Evolutionary conservation across 192 early-diverging fungal species (phyloP), one percentile per base, ranked within the genome.

Genomic region (Phycomyces nitens): DNA sequence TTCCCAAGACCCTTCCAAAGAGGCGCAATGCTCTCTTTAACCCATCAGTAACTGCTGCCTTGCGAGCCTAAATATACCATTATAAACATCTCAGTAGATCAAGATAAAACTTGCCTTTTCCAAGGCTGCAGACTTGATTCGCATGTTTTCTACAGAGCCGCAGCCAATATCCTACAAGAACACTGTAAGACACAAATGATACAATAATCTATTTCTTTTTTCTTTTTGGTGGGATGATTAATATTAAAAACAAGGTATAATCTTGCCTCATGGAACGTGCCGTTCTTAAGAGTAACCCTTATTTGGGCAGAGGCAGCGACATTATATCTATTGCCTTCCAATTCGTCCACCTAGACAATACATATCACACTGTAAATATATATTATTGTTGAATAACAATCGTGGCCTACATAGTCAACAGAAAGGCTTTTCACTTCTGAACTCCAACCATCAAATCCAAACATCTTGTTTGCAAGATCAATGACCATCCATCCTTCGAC

Each of bases 391-490:
- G n/a, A n/a, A n/a, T n/a, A n/a, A 16, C 5, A 20, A 5, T 40
- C 18, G 1, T 21, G n/a, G 61, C 81, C 67, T 64, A 92, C 81
- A 84, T 82, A 94, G 75, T 99, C 96, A 3, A 95, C 79, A 3
- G 79, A 78, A 44, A 87, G 81, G 53, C 82, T 80, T n/a, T 84
- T 73, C 61, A 99, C 86, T 22, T 74, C 75, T 23, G 85, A 83
- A 41, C 81, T 82, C 96, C 96, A 99, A 10, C 95, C 95, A 66
- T 96, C 83, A 72, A 97, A 97, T 3, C 95, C 97, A 81, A 99
- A 97, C 6, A 96, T 65, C 26, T 93, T 87, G 66, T 99, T 95
- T 52, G 97, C 97, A 34, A 97, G 71, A 64, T 86, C 87, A 47
- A 93, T 91, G 40, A 83, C 85, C 27, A 84, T 88, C 85, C 86